These are phyloP conservation scores for Fraxinus platypoda DNA, from an alignment of 305 asterid genomes.

Conservation along the genomic window DNA sequence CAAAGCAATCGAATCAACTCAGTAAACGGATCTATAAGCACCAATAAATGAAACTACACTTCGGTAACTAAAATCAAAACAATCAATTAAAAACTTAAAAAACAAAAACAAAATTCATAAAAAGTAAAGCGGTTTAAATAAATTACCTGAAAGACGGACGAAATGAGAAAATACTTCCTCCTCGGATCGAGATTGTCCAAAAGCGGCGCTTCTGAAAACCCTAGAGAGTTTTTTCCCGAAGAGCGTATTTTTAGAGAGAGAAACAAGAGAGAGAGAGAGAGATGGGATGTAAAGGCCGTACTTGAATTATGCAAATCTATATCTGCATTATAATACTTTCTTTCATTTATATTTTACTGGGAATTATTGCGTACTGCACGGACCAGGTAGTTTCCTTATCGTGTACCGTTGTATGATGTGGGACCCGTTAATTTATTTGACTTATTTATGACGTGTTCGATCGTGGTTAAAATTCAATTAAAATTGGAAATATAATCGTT, in stretches of 20 bases:
- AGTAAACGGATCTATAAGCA: slow-evolving; percentile 26
- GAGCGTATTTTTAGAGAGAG: slow-evolving; percentile 34
- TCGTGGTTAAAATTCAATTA: too few relatives aligned
- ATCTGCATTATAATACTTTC: not conserved
- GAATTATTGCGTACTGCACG: slow-evolving; percentile 29
- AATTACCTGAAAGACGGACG: slow-evolving; percentile 39
- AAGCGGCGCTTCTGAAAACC: slow-evolving; percentile 71
- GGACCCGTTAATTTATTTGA: slow-evolving; percentile 10
- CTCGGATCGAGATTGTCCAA: slow-evolving; percentile 40
- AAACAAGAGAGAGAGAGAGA: slow-evolving; percentile 22
- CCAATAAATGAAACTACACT: slow-evolving; percentile 5
- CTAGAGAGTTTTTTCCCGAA: slow-evolving; percentile 35
- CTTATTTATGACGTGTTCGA: too few relatives aligned
- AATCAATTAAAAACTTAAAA: not conserved
- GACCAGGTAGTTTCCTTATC: slow-evolving; percentile 26
- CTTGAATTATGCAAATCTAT: slow-evolving; percentile 38
- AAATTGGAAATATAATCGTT: too few relatives aligned
- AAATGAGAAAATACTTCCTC: slow-evolving; percentile 24
- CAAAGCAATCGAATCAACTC: slow-evolving; percentile 23
- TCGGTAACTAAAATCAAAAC: not conserved
- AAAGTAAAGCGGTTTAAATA: not conserved
- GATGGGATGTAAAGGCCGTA: slow-evolving; percentile 41
- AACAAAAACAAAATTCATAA: not conserved
- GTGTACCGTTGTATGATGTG: not conserved
- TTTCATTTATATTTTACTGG: not conserved